Conservation (phyloP, 129 eudicot genomes). For the Flaveria ramosissima region DNA sequence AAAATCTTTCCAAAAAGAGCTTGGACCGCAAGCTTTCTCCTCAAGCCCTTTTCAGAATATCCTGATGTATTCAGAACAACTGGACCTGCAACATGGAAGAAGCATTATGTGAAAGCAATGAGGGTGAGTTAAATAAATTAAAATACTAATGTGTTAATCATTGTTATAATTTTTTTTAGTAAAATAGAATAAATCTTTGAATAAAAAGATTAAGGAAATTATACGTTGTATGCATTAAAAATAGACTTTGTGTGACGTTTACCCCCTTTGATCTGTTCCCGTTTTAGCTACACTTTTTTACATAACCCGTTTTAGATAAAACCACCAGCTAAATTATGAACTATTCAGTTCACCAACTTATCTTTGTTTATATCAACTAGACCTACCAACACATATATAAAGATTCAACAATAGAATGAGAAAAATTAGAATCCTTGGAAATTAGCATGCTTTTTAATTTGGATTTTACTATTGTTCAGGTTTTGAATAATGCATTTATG, state of each 20-base stretch:
- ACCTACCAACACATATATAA: neutral
- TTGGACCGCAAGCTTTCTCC: conserved; percentile 96
- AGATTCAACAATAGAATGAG: neutral
- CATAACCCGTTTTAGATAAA: neutral
- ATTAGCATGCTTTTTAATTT: neutral
- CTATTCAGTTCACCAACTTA: neutral
- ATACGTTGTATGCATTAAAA: neutral
- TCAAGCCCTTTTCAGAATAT: conserved; percentile 86
- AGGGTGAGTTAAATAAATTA: neutral
- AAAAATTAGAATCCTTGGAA: neutral
- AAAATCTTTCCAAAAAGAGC: conserved; percentile 89
- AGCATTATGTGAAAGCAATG: conserved; percentile 22
- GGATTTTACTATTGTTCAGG: neutral
- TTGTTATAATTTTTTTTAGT: neutral
- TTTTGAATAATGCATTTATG: neutral
- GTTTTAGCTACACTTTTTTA: neutral
- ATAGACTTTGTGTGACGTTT: neutral
- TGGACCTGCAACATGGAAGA: conserved; percentile 70
- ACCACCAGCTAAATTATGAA: neutral
- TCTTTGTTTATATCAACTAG: neutral
- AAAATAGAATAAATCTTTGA: neutral
- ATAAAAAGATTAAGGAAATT: neutral
- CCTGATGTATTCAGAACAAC: conserved; percentile 95
- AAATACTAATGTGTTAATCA: neutral
- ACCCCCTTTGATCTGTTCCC: neutral